Conservation (phyloP, 805 yeast genomes). For the Starmerella bacillaris region DNA sequence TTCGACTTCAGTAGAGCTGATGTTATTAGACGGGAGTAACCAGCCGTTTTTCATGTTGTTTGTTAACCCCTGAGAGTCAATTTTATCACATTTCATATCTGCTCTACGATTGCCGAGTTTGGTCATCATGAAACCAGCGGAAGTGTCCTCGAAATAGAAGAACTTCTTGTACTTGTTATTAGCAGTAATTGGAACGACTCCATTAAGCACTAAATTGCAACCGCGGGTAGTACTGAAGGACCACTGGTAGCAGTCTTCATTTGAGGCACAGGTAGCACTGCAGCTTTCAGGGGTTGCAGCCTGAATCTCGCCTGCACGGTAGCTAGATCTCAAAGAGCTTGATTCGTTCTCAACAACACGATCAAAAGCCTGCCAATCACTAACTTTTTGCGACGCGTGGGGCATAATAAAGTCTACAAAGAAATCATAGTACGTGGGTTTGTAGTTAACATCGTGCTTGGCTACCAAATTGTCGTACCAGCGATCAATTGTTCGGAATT, state of each 20-base stretch:
- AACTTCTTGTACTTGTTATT: constrained; percentile 3
- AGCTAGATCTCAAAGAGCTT: constrained; percentile 3
- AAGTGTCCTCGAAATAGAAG: too few species aligned
- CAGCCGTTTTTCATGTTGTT: too few species aligned
- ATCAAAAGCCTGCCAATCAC: not conserved
- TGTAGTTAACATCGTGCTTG: constrained; percentile 7
- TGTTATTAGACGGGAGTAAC: too few species aligned
- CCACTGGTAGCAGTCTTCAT: constrained; percentile 14
- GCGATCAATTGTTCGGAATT: constrained; percentile 14
- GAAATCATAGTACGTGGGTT: constrained; percentile 17
- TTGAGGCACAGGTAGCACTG: constrained; percentile 8
- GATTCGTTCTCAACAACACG: not conserved
- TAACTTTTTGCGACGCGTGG: constrained; percentile 5
- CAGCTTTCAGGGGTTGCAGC: constrained; percentile 10
- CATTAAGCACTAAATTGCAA: constrained; percentile 9
- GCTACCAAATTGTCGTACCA: constrained; percentile 19
- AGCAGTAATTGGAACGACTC: constrained; percentile 13
- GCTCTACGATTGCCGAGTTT: too few species aligned
- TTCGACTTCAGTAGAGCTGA: too few species aligned
- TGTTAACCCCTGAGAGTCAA: too few species aligned
- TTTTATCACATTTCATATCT: too few species aligned
- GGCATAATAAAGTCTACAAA: constrained; percentile 22
- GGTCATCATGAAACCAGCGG: too few species aligned
- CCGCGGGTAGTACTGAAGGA: constrained; percentile 4
- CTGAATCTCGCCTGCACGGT: constrained; percentile 8